Percentiles rank a stretch among this genome's conserved stretches.
Conservation (phyloP, 163 green algal genomes). For the Scenedesmus sp. region DNA sequence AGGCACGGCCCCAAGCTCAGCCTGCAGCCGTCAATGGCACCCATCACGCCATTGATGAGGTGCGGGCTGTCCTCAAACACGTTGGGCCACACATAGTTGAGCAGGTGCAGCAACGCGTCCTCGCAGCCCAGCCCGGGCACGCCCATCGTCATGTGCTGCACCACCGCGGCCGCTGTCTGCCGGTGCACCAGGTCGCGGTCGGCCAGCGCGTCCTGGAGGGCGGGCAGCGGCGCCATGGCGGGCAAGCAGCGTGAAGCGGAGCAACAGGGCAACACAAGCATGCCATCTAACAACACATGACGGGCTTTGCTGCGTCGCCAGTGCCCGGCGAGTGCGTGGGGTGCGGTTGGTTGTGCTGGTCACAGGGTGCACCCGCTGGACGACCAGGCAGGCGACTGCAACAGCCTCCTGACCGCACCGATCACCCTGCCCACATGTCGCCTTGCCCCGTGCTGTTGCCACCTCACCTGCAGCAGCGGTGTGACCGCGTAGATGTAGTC, state of each 20-base stretch:
- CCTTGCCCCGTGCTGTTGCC: no score
- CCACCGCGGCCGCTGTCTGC: constrained; percentile 93
- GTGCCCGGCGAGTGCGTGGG: no score
- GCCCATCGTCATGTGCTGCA: constrained; percentile 94
- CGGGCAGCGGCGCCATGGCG: not conserved
- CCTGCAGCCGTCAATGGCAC: constrained; percentile 94
- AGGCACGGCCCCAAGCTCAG: constrained; percentile 90
- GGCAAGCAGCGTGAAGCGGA: not conserved
- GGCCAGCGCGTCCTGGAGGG: constrained; percentile 38
- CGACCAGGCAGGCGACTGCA: not conserved
- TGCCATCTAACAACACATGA: not conserved
- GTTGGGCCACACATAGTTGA: constrained; percentile 99
- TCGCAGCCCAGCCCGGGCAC: constrained; percentile 97
- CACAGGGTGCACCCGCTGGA: not conserved
- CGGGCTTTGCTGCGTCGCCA: not conserved
- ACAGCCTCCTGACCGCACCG: no score
- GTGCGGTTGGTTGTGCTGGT: not conserved
- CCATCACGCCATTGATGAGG: constrained; percentile 93
- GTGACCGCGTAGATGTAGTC: constrained; percentile 95
- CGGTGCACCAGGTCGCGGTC: constrained; percentile 91
- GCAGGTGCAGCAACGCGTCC: constrained; percentile 95
- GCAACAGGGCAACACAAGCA: not conserved
- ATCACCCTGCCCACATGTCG: no score
- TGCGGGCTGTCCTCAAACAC: constrained; percentile 98
- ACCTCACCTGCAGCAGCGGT: constrained; percentile 90